Evolutionary conservation across 208 protist genomes (phyloP).

Genomic region (Leishmania mexicana): DNA sequence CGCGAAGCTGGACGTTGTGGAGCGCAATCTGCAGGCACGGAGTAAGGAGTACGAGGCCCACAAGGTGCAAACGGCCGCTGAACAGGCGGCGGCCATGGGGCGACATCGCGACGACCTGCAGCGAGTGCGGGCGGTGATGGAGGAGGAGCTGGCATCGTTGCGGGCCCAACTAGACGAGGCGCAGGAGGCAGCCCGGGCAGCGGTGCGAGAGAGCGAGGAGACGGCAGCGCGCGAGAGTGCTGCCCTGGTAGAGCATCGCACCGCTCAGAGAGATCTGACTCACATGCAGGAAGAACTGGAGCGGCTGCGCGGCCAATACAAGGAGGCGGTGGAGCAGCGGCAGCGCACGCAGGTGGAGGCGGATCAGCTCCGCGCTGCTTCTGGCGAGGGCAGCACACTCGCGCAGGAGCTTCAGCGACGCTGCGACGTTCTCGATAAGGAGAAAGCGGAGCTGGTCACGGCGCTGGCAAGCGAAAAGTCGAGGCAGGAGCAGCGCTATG

Average conservation of each 20-base stretch:
- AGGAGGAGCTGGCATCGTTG: constrained; percentile 47
- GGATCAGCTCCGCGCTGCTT: constrained; percentile 31
- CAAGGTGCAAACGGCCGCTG: constrained; percentile 19
- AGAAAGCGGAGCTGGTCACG: constrained; percentile 34
- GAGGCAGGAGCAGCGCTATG: constrained; percentile 35
- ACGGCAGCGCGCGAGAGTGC: constrained; percentile 37
- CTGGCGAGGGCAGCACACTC: constrained; percentile 31
- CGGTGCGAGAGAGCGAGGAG: constrained; percentile 49
- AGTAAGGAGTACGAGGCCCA: constrained; percentile 15
- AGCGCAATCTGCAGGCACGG: constrained; percentile 14
- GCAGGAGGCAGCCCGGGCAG: constrained; percentile 31
- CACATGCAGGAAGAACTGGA: constrained; percentile 30
- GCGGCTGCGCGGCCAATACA: constrained; percentile 28
- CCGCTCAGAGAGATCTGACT: constrained; percentile 36
- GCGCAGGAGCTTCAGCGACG: constrained; percentile 30
- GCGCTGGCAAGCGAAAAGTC: constrained; percentile 33
- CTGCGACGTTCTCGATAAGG: constrained; percentile 26
- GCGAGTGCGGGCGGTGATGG: constrained; percentile 42
- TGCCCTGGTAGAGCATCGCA: constrained; percentile 21
- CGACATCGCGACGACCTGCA: constrained; percentile 37
- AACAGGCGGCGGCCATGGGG: constrained; percentile 24
- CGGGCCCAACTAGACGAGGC: constrained; percentile 44
- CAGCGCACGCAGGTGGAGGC: constrained; percentile 36
- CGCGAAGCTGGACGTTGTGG: constrained; percentile 17
- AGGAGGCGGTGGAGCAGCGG: constrained; percentile 29